Base-by-base conservation (phyloP, 768 basidiomycete genomes). In the Cubamyces sp. region DNA sequence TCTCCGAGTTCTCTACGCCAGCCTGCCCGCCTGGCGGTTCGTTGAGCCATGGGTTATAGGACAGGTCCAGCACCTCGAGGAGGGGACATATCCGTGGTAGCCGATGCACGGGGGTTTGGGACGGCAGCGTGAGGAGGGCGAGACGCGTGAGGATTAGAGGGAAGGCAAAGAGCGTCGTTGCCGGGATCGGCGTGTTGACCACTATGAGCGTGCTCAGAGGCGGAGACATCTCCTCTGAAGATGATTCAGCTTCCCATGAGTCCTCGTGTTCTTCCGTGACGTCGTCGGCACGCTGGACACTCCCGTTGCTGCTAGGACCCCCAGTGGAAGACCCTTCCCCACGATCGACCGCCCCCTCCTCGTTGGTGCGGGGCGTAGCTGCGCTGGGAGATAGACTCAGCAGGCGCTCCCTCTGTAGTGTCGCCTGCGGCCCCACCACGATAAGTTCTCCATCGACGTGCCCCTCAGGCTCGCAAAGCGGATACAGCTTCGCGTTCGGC, bases 61-160 rank as follows among this genome's bases (percentile, higher is more conserved):
- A 92, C 49, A 92, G 70, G 69, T 91, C 90, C 37, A 91, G 71
- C 25, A 86, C 68, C 21, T 81, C 74, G 26, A 92, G 74, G n/a
- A 87, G 71, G 0, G 90, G 90, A 64, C 86, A 88, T 15, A 81
- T 69, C 12, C 72, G 75, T 0, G 88, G 84, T 40, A 92, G 73
- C 62, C 85, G 78, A 64, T 85, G 81, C 19, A 92, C 68, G 1
- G 84, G 76, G 18, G 86, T 72, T 0, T 80, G 76, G 6, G 74
- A 59, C 1, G 81, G 74, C 37, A 90, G 71, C 47, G 82, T 75
- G 62, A 91, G 66, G 26, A 91, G 79, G 19, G 82, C 84, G 45
- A 91, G 75, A 51, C 79, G 83, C 1, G 87, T 88, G 47, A 91
- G 73, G 3, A 88, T 89, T 12, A 82, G 82, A 0, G 89, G 89